Evolutionary conservation across 1,284 basidiomycete species (phyloP).

Genomic region (Heliocybe sulcata): DNA sequence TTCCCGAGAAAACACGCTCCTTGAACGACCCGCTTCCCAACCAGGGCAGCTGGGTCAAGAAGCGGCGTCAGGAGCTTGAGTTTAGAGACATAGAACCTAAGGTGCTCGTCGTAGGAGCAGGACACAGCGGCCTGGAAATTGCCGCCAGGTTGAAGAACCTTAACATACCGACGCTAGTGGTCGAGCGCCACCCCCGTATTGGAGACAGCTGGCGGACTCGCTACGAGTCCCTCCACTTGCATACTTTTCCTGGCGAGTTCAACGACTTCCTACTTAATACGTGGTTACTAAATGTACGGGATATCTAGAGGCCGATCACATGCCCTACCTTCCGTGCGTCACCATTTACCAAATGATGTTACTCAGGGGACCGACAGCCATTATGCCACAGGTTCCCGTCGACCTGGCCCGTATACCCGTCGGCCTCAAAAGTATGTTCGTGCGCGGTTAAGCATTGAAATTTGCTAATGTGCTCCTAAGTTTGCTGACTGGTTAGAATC

Average conservation of each 20-base stretch:
- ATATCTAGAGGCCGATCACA: slow-evolving; percentile 24
- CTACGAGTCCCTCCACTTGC: slow-evolving; percentile 1
- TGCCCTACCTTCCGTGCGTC: slow-evolving; percentile 47
- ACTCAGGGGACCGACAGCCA: not conserved
- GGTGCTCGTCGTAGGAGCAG: slow-evolving; percentile 56
- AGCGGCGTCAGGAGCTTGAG: slow-evolving; percentile 31
- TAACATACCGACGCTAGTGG: slow-evolving; percentile 35
- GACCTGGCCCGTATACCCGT: slow-evolving; percentile 56
- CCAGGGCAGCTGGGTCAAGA: slow-evolving; percentile 31
- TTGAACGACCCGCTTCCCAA: slow-evolving; percentile 30
- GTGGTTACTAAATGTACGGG: not conserved
- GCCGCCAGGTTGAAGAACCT: slow-evolving; percentile 43
- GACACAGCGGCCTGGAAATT: slow-evolving; percentile 46
- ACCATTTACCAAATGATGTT: slow-evolving; percentile 2
- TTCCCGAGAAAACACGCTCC: slow-evolving; percentile 35
- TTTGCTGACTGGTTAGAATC: slow-evolving; percentile 64
- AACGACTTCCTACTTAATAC: not conserved
- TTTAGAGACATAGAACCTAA: slow-evolving; percentile 31
- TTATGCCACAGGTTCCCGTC: slow-evolving; percentile 38
- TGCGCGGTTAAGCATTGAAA: slow-evolving; percentile 7
- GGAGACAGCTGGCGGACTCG: slow-evolving; percentile 45
- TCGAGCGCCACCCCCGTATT: slow-evolving; percentile 36
- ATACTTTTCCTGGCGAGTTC: not conserved
- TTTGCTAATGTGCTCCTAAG: slow-evolving; percentile 20
- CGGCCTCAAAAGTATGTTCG: slow-evolving; percentile 37